These are phyloP conservation scores for Hypoxylon fuscum DNA, from an alignment of 495 filamentous ascomycete genomes.

Conservation along the genomic window DNA sequence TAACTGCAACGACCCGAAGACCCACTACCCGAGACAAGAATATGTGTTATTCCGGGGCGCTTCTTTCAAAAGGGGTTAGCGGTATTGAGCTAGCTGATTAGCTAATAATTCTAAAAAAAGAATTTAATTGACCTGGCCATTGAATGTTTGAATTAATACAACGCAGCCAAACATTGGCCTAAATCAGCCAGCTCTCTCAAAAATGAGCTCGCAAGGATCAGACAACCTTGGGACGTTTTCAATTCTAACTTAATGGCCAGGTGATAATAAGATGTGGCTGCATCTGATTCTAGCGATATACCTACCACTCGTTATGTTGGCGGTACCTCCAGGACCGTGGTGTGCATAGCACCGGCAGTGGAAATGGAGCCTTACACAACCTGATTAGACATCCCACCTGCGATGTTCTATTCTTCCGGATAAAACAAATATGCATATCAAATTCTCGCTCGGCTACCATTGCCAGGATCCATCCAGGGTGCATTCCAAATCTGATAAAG, in stretches of 20 bases:
- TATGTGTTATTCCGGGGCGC: too few species aligned
- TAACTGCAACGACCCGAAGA: too few species aligned
- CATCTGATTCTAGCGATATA: constrained; percentile 17
- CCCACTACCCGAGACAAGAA: too few species aligned
- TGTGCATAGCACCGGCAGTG: constrained; percentile 20
- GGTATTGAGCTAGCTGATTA: too few species aligned
- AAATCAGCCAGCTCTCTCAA: neutral
- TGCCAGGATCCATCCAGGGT: neutral
- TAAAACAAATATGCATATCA: constrained; percentile 13
- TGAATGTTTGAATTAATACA: too few species aligned
- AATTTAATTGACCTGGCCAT: too few species aligned
- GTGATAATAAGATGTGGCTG: constrained; percentile 17
- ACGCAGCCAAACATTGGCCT: constrained; percentile 1
- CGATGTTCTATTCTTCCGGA: constrained; percentile 10
- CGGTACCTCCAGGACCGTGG: neutral
- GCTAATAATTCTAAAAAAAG: too few species aligned
- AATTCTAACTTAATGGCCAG: constrained; percentile 8
- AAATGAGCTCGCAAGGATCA: neutral
- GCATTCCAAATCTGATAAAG: constrained; percentile 28
- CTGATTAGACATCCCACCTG: constrained; percentile 9
- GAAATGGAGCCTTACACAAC: constrained; percentile 21
- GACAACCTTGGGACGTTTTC: constrained; percentile 4
- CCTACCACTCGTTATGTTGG: constrained; percentile 4
- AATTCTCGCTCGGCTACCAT: constrained; percentile 5
- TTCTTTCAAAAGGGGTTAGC: too few species aligned